These are phyloP conservation scores for Hypsizygus marmoreus DNA, from an alignment of 768 basidiomycete genomes.

Conservation along the genomic window DNA sequence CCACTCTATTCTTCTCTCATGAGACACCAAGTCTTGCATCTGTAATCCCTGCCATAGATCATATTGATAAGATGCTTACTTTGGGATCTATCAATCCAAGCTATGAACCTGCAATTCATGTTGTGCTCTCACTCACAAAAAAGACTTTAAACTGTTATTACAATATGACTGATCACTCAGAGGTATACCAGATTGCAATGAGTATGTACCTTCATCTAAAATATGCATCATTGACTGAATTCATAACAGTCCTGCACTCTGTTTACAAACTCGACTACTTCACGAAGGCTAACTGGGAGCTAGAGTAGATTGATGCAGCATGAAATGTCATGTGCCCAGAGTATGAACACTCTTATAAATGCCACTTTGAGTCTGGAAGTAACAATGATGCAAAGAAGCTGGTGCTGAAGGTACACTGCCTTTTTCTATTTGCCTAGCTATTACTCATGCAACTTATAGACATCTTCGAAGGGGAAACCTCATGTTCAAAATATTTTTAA, in stretches of 20 bases:
- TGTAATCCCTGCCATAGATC: constrained; percentile 42
- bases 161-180: constrained; percentile 21
- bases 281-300: constrained; percentile 25
- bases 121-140: constrained; percentile 22
- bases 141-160: constrained; percentile 32
- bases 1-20: constrained; percentile 30
- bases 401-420: neutral
- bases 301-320: constrained; percentile 29
- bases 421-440: too few species aligned
- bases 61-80: constrained; percentile 24
- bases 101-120: constrained; percentile 19
- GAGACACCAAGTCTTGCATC: constrained; percentile 24
- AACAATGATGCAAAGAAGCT: neutral
- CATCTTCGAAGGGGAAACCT: neutral
- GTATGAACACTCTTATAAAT: constrained; percentile 15
- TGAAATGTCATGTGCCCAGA: constrained; percentile 20
- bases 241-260: constrained; percentile 35
- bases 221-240: neutral
- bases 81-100: constrained; percentile 4
- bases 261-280: constrained; percentile 37
- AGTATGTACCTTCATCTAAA: constrained; percentile 20
- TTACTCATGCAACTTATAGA: constrained; percentile 2
- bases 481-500: constrained; percentile 8
- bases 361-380: neutral
- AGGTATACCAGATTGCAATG: constrained; percentile 31